phyloP scores from a whole-genome alignment of 2,329 filamentous ascomycete genomes.

The Stachybotrys echinatus region DNA sequence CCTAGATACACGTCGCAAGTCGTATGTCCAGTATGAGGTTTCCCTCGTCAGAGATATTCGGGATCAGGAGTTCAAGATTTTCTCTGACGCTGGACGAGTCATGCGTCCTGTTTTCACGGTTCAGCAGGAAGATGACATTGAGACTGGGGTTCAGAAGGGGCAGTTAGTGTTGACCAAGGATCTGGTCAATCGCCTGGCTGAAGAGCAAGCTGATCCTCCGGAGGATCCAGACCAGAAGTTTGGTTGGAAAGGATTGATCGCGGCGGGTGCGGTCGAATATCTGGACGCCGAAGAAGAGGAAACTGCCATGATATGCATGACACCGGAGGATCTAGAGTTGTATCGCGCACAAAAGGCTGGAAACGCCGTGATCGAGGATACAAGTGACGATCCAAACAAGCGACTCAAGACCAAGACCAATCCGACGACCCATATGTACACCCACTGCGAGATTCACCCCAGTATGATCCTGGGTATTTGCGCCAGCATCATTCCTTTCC shows the following conservation, averaged over 20 bases:
- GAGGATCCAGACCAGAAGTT: slow-evolving; percentile 59
- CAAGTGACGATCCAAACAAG: slow-evolving; percentile 65
- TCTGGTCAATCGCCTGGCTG: slow-evolving; percentile 68
- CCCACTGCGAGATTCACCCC: slow-evolving; percentile 97
- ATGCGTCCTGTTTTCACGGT: slow-evolving; percentile 92
- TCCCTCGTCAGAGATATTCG: slow-evolving; percentile 94
- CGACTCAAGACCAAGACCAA: slow-evolving; percentile 87
- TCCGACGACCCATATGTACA: slow-evolving; percentile 84
- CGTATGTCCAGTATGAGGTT: slow-evolving; percentile 84
- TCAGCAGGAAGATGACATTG: slow-evolving; percentile 75
- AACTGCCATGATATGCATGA: slow-evolving; percentile 99
- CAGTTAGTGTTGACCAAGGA: slow-evolving; percentile 78
- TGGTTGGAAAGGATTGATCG: slow-evolving; percentile 84
- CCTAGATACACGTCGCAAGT: slow-evolving; percentile 70
- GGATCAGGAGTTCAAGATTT: slow-evolving; percentile 97
- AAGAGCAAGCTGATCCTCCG: slow-evolving; percentile 63
- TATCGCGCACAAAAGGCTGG: slow-evolving; percentile 67
- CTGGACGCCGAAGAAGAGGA: slow-evolving; percentile 98
- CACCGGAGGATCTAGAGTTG: slow-evolving; percentile 84
- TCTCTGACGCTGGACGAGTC: slow-evolving; percentile 93
- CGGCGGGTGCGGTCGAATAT: slow-evolving; percentile 86
- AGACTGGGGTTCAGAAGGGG: slow-evolving; percentile 54
- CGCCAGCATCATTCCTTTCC: slow-evolving; percentile 98
- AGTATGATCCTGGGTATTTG: slow-evolving; percentile 99
- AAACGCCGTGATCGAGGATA: slow-evolving; percentile 56